These are phyloP conservation scores for Sordariomycetes sp. DNA, from an alignment of 2,329 filamentous ascomycete species.

Conservation along the genomic window DNA sequence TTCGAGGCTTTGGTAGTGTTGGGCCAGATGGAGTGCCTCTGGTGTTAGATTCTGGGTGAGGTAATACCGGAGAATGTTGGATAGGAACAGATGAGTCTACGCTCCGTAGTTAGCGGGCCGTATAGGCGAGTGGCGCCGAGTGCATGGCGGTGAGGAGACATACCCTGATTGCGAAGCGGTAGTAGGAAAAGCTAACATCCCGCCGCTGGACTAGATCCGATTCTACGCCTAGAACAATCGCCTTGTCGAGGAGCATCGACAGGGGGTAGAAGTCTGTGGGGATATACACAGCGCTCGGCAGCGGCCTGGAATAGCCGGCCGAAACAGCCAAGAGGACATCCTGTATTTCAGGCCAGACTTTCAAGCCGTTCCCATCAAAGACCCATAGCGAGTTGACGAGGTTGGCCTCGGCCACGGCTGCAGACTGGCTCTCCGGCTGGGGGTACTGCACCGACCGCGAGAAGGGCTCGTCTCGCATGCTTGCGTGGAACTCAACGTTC, in stretches of 20 bases:
- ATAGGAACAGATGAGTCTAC: slow-evolving; percentile 85
- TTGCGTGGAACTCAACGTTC: slow-evolving; percentile 89
- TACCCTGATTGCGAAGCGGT: slow-evolving; percentile 80
- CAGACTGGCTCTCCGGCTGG: background rate
- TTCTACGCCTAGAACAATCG: slow-evolving; percentile 82
- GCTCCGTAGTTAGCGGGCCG: slow-evolving; percentile 2
- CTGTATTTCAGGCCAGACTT: slow-evolving; percentile 81
- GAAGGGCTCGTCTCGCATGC: slow-evolving; percentile 74
- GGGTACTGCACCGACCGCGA: slow-evolving; percentile 10
- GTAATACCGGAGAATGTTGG: slow-evolving; percentile 74
- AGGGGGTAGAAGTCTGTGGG: slow-evolving; percentile 93
- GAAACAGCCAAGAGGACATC: slow-evolving; percentile 67
- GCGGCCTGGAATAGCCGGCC: slow-evolving; percentile 53
- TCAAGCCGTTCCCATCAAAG: slow-evolving; percentile 79
- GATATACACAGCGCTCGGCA: slow-evolving; percentile 66
- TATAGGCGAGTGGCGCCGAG: background rate
- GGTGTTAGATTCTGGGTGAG: slow-evolving; percentile 66
- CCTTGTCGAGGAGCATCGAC: slow-evolving; percentile 78
- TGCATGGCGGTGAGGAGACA: slow-evolving; percentile 21
- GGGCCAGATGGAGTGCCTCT: slow-evolving; percentile 70
- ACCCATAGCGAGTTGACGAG: slow-evolving; percentile 86
- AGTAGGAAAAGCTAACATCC: slow-evolving; percentile 83
- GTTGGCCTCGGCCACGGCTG: slow-evolving; percentile 10
- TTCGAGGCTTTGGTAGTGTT: slow-evolving; percentile 74
- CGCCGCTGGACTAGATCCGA: slow-evolving; percentile 87